phyloP scores from a whole-genome alignment of 2,329 filamentous ascomycete species.

The Xylaria sp. region DNA sequence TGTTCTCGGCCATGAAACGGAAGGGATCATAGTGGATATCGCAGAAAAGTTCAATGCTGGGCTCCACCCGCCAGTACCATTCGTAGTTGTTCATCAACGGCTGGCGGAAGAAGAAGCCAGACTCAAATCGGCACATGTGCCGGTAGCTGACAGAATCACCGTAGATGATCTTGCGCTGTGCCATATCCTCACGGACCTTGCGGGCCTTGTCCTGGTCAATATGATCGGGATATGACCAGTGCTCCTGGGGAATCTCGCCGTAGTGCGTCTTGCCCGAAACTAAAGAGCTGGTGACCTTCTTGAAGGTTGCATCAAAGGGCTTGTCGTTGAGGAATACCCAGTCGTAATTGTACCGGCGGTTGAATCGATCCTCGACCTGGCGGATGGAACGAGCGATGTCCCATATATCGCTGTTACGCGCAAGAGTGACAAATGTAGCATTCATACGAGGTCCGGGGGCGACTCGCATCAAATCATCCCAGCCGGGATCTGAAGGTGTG shows the following conservation, averaged over 20 bases:
- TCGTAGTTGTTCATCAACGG: constrained; percentile 93
- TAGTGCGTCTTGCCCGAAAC: constrained; percentile 94
- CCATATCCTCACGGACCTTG: constrained; percentile 93
- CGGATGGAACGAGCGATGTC: constrained; percentile 96
- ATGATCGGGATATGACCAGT: constrained; percentile 96
- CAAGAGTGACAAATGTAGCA: constrained; percentile 95
- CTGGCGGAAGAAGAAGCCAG: constrained; percentile 98
- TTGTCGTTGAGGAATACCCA: constrained; percentile 99
- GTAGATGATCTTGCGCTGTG: constrained; percentile 93
- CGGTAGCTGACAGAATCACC: constrained; percentile 96
- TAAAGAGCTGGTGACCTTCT: constrained; percentile 83
- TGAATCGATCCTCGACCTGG: constrained; percentile 97
- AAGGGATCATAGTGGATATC: constrained; percentile 96
- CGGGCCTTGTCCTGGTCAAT: constrained; percentile 94
- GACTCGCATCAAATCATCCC: constrained; percentile 54
- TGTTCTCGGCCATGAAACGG: constrained; percentile 92
- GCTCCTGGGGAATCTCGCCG: constrained; percentile 84
- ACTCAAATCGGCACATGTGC: constrained; percentile 99
- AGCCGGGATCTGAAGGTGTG: constrained; percentile 55
- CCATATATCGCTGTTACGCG: constrained; percentile 92
- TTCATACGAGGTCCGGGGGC: constrained; percentile 80
- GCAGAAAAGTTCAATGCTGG: constrained; percentile 93
- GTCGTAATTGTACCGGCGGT: constrained; percentile 94
- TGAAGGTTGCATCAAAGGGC: constrained; percentile 91
- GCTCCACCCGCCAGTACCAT: constrained; percentile 99